phyloP scores from a whole-genome alignment of 2,329 filamentous ascomycete genomes.

The Penicillium digitatum region DNA sequence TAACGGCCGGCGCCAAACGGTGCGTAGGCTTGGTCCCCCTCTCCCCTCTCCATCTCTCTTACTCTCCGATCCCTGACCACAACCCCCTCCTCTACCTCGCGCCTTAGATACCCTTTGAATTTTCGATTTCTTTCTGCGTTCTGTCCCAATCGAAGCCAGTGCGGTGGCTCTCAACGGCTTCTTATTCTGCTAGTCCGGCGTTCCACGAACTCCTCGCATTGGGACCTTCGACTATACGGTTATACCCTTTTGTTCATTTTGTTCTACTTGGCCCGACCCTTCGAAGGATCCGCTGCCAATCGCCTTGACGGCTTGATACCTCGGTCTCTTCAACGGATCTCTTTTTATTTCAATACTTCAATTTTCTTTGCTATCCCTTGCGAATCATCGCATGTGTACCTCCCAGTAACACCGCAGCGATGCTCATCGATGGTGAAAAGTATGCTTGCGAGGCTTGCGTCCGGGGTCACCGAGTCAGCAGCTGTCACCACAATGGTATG shows the following conservation, averaged over 20 bases:
- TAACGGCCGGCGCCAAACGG: constrained; percentile 46
- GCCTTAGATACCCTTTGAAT: constrained; percentile 16
- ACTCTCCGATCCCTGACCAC: constrained; percentile 17
- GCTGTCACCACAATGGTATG: constrained; percentile 92
- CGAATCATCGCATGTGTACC: constrained; percentile 42
- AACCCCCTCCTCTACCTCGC: constrained; percentile 11
- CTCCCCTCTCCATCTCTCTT: constrained; percentile 18
- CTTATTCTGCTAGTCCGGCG: constrained; percentile 10
- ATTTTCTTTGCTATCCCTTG: constrained; percentile 21
- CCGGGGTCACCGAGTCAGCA: constrained; percentile 96
- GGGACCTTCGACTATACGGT: constrained; percentile 27
- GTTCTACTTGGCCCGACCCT: constrained; percentile 23
- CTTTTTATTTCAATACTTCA: constrained; percentile 15
- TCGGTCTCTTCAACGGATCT: constrained; percentile 7
- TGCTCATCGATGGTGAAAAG: constrained; percentile 94
- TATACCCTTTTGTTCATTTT: constrained; percentile 34
- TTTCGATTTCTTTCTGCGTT: constrained; percentile 7
- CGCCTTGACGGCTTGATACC: constrained; percentile 34
- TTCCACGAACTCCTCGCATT: constrained; percentile 27
- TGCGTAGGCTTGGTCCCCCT: constrained; percentile 45
- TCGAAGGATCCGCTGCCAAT: constrained; percentile 19
- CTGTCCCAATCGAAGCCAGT: constrained; percentile 8
- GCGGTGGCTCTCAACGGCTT: constrained; percentile 4
- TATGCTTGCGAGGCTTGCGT: constrained; percentile 98
- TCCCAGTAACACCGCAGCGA: constrained; percentile 43